Base-by-base conservation (phyloP, 306 rosid genomes). In the Fagus crenata region DNA sequence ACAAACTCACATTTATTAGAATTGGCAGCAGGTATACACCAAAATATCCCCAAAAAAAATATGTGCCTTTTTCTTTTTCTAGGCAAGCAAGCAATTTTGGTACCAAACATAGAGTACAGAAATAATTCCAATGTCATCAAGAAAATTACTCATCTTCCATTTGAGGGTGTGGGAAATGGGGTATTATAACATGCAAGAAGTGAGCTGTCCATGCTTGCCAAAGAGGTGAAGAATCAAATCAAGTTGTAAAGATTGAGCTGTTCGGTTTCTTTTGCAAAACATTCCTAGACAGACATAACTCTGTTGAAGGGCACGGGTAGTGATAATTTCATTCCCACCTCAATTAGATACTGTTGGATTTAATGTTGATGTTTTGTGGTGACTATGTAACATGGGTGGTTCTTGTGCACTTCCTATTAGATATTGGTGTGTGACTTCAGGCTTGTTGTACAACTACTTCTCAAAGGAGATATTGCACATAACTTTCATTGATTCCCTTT, bases 221-320 rank as follows among this genome's bases (percentile, higher is more conserved):
- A 53, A 71, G 63, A 31, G 67, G 72, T 15, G 56, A 61, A 61
- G 59, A 72, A 55, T 78, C 82, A 77, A 59, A 77, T 77, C 55
- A 15, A 72, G 46, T 42, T 41, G 22, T 35, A 67, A 77, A 82
- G 65, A 73, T 70, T 81, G n/a, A 58, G 69, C n/a, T 81, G 81
- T 71, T 81, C 61, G 81, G 77, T 68, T 40, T 70, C 68, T 81
- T 71, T 60, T 67, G 68, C 55, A 49, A 74, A 67, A 67, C 73
- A 75, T 67, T 69, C 60, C 17, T 71, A 46, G 79, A 80, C 77
- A 81, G 75, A 59, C 70, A 67, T 11, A 33, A 13, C 74, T 35
- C 61, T 71, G 65, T 71, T 67, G 33, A 43, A 67, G 32, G 69
- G 75, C 72, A 82, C 71, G 78, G 36, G 67, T 55, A 5, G 67